Conservation (phyloP, 1,139 yeast genomes). For the Saccharomyces hybrid region DNA sequence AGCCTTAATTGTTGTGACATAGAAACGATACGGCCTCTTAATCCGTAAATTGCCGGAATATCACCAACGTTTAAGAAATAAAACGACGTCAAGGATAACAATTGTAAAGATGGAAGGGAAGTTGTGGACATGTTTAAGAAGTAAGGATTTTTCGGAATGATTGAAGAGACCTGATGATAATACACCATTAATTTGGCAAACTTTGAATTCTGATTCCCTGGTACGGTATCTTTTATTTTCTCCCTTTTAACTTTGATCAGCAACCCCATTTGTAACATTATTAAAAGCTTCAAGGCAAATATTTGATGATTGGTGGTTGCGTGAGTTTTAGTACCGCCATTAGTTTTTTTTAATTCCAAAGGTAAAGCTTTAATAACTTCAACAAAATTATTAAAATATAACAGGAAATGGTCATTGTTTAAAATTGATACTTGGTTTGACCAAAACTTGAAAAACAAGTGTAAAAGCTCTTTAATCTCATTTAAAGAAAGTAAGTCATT, state of each 20-base stretch:
- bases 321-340: slow-evolving; percentile 25
- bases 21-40: slow-evolving; percentile 67
- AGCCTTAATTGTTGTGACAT: slow-evolving; percentile 83
- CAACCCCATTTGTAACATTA: slow-evolving; percentile 53
- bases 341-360: slow-evolving; percentile 6
- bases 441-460: slow-evolving; percentile 68
- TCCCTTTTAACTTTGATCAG: slow-evolving; percentile 31
- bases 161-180: slow-evolving; percentile 46
- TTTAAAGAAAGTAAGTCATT: slow-evolving; percentile 10
- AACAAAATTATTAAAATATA: slow-evolving; percentile 46
- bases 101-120: slow-evolving; percentile 63
- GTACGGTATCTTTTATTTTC: slow-evolving; percentile 11
- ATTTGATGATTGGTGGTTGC: slow-evolving; percentile 29
- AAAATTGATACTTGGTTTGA: slow-evolving; percentile 60
- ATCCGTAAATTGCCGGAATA: slow-evolving; percentile 62
- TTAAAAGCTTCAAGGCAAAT: slow-evolving; percentile 53
- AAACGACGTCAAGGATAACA: slow-evolving; percentile 58
- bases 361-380: slow-evolving; percentile 35
- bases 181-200: slow-evolving; percentile 33
- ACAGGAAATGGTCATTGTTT: slow-evolving; percentile 56
- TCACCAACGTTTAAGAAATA: slow-evolving; percentile 72
- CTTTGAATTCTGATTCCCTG: not conserved
- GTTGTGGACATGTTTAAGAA: slow-evolving; percentile 46
- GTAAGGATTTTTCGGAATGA: slow-evolving; percentile 36
- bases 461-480: slow-evolving; percentile 31